Conservation (phyloP, 768 basidiomycete species). For the Calocybe indica region DNA sequence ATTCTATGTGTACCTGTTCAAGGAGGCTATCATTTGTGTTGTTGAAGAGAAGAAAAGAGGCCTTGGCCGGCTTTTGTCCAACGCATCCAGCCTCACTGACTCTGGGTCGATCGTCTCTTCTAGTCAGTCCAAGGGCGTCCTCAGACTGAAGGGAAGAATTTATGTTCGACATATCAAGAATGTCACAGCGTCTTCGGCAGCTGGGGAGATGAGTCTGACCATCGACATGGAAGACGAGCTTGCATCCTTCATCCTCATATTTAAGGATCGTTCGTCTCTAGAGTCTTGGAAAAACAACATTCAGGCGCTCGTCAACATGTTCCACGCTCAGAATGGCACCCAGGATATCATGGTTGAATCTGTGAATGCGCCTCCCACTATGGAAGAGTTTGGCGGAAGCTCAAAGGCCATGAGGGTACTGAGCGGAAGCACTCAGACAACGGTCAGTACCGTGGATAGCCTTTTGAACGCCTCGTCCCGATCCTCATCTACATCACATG, state of each 20-base stretch:
- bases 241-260: constrained; percentile 94
- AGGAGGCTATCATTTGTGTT: constrained; percentile 98
- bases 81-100: constrained; percentile 52
- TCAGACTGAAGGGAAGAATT: constrained; percentile 91
- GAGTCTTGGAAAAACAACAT: constrained; percentile 88
- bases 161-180: constrained; percentile 93
- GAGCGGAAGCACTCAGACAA: constrained; percentile 67
- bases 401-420: constrained; percentile 75
- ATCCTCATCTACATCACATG: constrained; percentile 71
- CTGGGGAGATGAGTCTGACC: constrained; percentile 86
- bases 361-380: constrained; percentile 30
- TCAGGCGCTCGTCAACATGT: constrained; percentile 66
- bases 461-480: constrained; percentile 61
- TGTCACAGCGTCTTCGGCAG: constrained; percentile 72
- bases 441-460: constrained; percentile 61
- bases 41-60: constrained; percentile 90
- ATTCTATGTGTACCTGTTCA: constrained; percentile 96
- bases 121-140: constrained; percentile 54
- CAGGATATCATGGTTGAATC: no score
- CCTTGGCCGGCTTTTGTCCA: constrained; percentile 66
- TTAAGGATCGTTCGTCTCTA: constrained; percentile 83
- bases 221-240: constrained; percentile 98
- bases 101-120: constrained; percentile 34
- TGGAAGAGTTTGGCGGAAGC: constrained; percentile 77
- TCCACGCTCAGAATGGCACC: constrained; percentile 42